phyloP scores from a whole-genome alignment of 345 rosid species.

The Aquilaria yunnanensis region DNA sequence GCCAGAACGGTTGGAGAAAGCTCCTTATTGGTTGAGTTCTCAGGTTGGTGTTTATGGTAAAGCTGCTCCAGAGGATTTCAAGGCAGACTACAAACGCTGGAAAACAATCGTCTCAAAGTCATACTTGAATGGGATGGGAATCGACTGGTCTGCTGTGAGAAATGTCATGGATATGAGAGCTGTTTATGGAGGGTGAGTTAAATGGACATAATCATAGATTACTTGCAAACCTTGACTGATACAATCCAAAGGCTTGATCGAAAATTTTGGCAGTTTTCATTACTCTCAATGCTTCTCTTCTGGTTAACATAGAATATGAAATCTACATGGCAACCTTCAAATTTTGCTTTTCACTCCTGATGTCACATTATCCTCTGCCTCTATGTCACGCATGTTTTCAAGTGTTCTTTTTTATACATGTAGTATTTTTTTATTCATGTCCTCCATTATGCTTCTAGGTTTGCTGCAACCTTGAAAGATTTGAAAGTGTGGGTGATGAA shows the following conservation, averaged over 20 bases:
- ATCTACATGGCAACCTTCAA: no score
- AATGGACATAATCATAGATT: background rate
- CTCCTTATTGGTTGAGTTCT: constrained; percentile 68
- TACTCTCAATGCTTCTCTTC: no score
- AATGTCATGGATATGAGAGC: constrained; percentile 96
- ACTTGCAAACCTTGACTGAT: no score
- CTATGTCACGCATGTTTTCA: background rate
- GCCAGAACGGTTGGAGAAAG: constrained; percentile 57
- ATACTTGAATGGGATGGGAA: constrained; percentile 52
- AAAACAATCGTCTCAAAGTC: constrained; percentile 51
- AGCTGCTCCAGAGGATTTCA: constrained; percentile 58
- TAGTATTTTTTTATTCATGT: constrained; percentile 3
- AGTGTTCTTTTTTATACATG: background rate
- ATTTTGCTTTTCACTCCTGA: background rate
- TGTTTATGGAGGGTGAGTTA: constrained; percentile 80
- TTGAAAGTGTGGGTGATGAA: constrained; percentile 84
- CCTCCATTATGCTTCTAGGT: constrained; percentile 28
- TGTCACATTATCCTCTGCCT: background rate
- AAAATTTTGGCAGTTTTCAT: no score
- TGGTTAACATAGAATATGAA: no score
- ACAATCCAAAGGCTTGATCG: no score
- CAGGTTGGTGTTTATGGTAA: constrained; percentile 64
- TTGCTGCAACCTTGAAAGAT: constrained; percentile 77
- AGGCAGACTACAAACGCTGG: constrained; percentile 63
- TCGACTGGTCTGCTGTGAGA: constrained; percentile 63